A percentile compares a stretch with the other conserved stretches of the same genome.
These are phyloP conservation scores for Cladosporium sp. DNA, from an alignment of 2,329 filamentous ascomycete species.

Conservation along the genomic window DNA sequence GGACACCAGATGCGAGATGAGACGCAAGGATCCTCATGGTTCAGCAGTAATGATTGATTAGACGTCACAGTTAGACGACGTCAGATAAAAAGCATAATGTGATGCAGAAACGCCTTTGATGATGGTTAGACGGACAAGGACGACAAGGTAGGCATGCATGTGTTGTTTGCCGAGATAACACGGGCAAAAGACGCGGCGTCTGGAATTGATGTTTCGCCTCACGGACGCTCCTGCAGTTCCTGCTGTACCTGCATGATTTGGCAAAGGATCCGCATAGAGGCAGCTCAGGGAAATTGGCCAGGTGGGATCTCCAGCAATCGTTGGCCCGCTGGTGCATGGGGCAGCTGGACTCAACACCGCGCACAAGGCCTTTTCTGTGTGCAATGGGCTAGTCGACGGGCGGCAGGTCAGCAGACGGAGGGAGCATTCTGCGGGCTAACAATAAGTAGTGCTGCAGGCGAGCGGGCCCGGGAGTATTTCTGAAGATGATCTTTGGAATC, in stretches of 20 bases:
- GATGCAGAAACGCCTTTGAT: not conserved
- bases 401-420: slow-evolving; percentile 5
- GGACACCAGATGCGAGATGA: slow-evolving; percentile 1
- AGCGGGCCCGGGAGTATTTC: slow-evolving; percentile 14
- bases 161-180: slow-evolving; percentile 9
- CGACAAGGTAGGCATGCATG: not conserved
- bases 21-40: not conserved
- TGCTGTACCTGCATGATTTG: not conserved
- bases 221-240: slow-evolving; percentile 11
- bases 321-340: slow-evolving; percentile 1
- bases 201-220: slow-evolving; percentile 18
- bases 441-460: not conserved
- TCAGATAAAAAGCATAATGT: not conserved
- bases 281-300: slow-evolving; percentile 14
- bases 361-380: slow-evolving; percentile 6
- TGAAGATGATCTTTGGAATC: slow-evolving; percentile 14
- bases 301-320: slow-evolving; percentile 9
- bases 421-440: not conserved
- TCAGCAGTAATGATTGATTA: not conserved
- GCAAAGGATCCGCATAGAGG: slow-evolving; percentile 10
- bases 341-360: not conserved
- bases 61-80: not conserved
- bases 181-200: not conserved
- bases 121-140: not conserved
- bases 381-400: not conserved